Percentiles rank a stretch among this genome's conserved stretches.
phyloP scores from a whole-genome alignment of 1,139 yeast species.

The Pichiaceae sp. region DNA sequence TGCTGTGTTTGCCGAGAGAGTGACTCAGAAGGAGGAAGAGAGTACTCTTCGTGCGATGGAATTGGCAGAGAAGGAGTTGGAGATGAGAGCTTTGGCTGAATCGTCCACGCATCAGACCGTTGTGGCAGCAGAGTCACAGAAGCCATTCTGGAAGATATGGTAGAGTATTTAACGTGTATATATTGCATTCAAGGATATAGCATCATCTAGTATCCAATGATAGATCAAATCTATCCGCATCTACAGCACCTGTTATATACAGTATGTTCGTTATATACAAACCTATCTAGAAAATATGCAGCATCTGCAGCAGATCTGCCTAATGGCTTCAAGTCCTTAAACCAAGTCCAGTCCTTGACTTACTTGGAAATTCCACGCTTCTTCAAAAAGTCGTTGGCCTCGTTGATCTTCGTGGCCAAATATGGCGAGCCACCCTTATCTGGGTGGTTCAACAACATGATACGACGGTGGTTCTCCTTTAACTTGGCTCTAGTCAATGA shows the following conservation, averaged over 20 bases:
- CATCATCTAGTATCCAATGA: too few relatives aligned
- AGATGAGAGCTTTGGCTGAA: slow-evolving; percentile 10
- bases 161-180: slow-evolving; percentile 3
- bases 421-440: slow-evolving; percentile 97
- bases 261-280: too few relatives aligned
- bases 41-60: slow-evolving; percentile 39
- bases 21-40: slow-evolving; percentile 66
- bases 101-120: background rate
- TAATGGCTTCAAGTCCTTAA: too few relatives aligned
- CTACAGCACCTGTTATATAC: too few relatives aligned
- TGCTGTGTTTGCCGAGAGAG: slow-evolving; percentile 65
- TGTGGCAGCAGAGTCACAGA: slow-evolving; percentile 3
- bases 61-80: slow-evolving; percentile 18
- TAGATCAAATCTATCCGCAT: too few relatives aligned
- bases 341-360: too few relatives aligned
- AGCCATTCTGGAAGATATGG: slow-evolving; percentile 23
- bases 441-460: slow-evolving; percentile 94
- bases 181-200: too few relatives aligned
- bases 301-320: too few relatives aligned
- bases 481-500: slow-evolving; percentile 67
- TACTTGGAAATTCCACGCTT: slow-evolving; percentile 49
- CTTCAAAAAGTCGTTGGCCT: slow-evolving; percentile 89
- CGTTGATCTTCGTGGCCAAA: slow-evolving; percentile 92
- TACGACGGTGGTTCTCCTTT: slow-evolving; percentile 86
- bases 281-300: too few relatives aligned